A percentile compares a stretch with the other conserved stretches of the same genome.
phyloP scores from a whole-genome alignment of 23 red algal species.

The Gracilariopsis chorda region DNA sequence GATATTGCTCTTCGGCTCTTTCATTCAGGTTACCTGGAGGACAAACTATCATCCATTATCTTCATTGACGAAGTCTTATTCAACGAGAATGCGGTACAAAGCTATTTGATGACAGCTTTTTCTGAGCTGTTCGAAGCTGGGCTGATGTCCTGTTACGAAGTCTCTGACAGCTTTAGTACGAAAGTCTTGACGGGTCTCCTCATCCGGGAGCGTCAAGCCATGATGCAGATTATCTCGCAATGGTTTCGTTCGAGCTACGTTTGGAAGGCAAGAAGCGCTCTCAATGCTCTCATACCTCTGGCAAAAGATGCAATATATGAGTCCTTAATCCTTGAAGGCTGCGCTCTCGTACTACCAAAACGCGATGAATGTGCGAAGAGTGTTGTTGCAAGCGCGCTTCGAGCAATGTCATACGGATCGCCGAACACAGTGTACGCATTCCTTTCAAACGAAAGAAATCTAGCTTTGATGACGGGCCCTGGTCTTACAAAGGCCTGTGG shows the following conservation, averaged over 20 bases:
- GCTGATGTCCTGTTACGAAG: neutral
- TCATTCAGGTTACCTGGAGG: conserved; percentile 24
- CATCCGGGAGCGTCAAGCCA: neutral
- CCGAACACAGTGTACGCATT: conserved; percentile 28
- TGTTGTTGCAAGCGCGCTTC: conserved; percentile 27
- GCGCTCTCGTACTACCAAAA: neutral
- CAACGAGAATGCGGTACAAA: neutral
- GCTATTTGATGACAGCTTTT: neutral
- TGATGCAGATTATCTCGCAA: neutral
- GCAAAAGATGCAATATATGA: conserved; percentile 45
- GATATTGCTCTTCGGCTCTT: conserved; percentile 18
- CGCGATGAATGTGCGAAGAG: conserved; percentile 25
- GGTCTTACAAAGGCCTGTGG: conserved; percentile 14
- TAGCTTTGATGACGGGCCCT: neutral
- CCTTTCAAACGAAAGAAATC: conserved; percentile 13
- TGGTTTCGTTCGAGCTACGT: neutral
- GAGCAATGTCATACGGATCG: conserved; percentile 4
- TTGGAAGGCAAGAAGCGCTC: conserved; percentile 37
- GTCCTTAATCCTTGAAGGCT: conserved; percentile 24
- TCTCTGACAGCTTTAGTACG: conserved; percentile 20
- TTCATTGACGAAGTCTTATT: conserved; percentile 22
- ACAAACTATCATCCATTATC: conserved; percentile 41
- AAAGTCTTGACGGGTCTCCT: conserved; percentile 12
- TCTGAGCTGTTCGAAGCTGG: conserved; percentile 10
- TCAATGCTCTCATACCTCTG: conserved; percentile 25